phyloP scores from a whole-genome alignment of 208 protist species.

The Wallacemonas collosoma region DNA sequence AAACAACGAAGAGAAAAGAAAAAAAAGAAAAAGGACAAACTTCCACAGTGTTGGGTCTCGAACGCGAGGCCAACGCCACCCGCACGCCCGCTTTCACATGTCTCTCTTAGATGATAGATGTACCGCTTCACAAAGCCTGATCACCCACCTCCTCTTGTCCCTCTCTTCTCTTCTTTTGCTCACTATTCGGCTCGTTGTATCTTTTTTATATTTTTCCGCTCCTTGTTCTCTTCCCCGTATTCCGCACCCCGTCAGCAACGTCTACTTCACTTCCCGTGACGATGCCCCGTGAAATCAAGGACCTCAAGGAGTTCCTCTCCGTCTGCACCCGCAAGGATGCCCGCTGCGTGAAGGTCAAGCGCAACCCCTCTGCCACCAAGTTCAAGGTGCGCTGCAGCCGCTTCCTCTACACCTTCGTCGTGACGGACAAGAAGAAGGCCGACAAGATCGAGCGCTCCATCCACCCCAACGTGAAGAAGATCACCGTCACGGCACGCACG shows the following conservation, averaged over 20 bases:
- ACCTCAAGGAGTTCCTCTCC: constrained; percentile 93
- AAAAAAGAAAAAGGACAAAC: too few relatives aligned
- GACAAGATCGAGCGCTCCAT: constrained; percentile 93
- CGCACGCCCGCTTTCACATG: too few relatives aligned
- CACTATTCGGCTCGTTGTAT: too few relatives aligned
- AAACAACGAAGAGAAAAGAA: too few relatives aligned
- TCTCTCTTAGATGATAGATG: too few relatives aligned
- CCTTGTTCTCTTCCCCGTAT: too few relatives aligned
- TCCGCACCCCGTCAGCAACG: background rate
- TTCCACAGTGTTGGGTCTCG: too few relatives aligned
- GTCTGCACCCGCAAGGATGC: constrained; percentile 93
- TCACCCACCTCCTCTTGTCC: too few relatives aligned
- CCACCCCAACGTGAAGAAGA: constrained; percentile 90
- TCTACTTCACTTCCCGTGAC: constrained; percentile 18
- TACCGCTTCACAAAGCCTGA: too few relatives aligned
- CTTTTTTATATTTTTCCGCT: too few relatives aligned
- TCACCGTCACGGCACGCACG: constrained; percentile 78
- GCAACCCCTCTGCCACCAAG: constrained; percentile 86
- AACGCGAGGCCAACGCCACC: too few relatives aligned
- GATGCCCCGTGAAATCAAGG: constrained; percentile 92
- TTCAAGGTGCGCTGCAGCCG: constrained; percentile 94
- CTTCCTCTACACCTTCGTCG: constrained; percentile 93
- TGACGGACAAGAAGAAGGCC: constrained; percentile 92
- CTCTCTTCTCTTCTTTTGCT: too few relatives aligned
- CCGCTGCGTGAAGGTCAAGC: constrained; percentile 93